Conservation (phyloP, 345 rosid species). For the Excoecaria agallocha region DNA sequence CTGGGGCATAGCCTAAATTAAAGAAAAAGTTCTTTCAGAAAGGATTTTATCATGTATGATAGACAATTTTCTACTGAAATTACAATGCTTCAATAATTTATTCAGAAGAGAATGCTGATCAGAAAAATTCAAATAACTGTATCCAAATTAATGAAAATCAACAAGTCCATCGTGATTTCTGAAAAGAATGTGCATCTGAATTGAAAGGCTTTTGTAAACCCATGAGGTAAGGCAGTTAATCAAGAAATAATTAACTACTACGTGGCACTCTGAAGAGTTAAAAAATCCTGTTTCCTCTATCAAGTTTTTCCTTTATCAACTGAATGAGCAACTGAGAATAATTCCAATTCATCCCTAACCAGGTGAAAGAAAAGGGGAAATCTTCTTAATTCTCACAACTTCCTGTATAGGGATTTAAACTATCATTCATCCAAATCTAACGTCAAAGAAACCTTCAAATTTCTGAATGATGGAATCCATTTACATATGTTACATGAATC, state of each 20-base stretch:
- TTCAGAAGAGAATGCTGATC: not conserved
- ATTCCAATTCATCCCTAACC: not conserved
- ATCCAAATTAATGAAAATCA: not conserved
- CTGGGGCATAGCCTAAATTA: not conserved
- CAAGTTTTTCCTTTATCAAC: not conserved
- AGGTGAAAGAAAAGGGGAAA: too few relatives aligned
- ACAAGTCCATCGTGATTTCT: not conserved
- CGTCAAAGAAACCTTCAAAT: not conserved
- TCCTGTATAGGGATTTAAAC: too few relatives aligned
- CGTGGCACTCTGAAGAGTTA: not conserved
- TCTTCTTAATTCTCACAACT: too few relatives aligned
- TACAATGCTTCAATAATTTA: not conserved
- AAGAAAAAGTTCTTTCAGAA: too few relatives aligned
- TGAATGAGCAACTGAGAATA: not conserved
- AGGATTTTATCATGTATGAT: not conserved
- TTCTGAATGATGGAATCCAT: too few relatives aligned
- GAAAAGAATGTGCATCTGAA: not conserved
- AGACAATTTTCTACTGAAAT: not conserved
- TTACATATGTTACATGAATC: not conserved
- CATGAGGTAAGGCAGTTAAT: not conserved
- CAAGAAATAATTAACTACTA: not conserved
- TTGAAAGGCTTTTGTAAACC: not conserved
- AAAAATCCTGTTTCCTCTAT: not conserved
- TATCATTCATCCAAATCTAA: not conserved
- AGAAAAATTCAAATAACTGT: not conserved